Evolutionary conservation across 2,329 filamentous ascomycete species (phyloP).

Genomic region (Xylariaceae sp.): DNA sequence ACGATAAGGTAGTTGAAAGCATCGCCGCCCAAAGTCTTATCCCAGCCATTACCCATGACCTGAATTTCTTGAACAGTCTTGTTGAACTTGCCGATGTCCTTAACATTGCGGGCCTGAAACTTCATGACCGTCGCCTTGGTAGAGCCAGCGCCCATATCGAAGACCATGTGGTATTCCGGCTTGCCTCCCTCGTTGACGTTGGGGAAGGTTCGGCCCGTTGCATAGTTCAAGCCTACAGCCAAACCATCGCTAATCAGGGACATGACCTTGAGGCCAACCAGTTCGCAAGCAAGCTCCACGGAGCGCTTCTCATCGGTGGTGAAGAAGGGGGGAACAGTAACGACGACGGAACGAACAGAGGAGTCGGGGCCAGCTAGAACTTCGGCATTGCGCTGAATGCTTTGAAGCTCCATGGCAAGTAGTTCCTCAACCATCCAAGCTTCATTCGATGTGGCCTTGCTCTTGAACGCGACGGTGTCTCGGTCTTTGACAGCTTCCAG

Average conservation of each 20-base stretch:
- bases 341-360: constrained; percentile 72
- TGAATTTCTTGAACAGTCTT: constrained; percentile 97
- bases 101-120: constrained; percentile 84
- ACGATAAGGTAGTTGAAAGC: constrained; percentile 81
- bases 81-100: constrained; percentile 88
- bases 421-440: constrained; percentile 83
- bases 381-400: constrained; percentile 85
- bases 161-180: constrained; percentile 88
- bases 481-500: constrained; percentile 55
- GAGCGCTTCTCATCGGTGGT: constrained; percentile 86
- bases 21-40: constrained; percentile 84
- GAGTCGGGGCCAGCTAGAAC: constrained; percentile 69
- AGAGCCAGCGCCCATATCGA: constrained; percentile 96
- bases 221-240: constrained; percentile 92
- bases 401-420: constrained; percentile 92
- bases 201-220: constrained; percentile 84
- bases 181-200: constrained; percentile 75
- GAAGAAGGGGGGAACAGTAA: constrained; percentile 88
- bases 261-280: constrained; percentile 83
- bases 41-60: constrained; percentile 81
- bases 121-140: constrained; percentile 84
- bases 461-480: constrained; percentile 76
- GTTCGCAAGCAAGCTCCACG: constrained; percentile 73
- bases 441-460: constrained; percentile 58
- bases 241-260: constrained; percentile 83